These are phyloP conservation scores for Pharnaceum exiguum DNA, from an alignment of 148 eudicot genomes.

Conservation along the genomic window DNA sequence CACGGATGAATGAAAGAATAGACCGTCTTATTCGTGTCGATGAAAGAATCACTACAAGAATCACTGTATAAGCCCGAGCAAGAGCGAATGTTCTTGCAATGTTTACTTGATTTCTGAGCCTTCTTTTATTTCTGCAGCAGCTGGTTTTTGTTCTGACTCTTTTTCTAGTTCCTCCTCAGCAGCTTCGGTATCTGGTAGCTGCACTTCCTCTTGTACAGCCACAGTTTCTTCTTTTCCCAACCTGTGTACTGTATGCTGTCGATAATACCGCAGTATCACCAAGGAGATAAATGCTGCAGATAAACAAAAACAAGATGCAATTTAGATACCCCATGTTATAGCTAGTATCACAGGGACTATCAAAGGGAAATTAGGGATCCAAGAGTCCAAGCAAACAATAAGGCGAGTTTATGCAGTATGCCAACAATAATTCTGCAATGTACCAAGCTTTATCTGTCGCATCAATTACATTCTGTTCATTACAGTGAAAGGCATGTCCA, in stretches of 20 bases:
- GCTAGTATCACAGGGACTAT: neutral
- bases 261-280: constrained; percentile 55
- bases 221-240: constrained; percentile 26
- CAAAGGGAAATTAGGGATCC: neutral
- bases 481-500: no score
- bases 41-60: no score
- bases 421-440: neutral
- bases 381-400: neutral
- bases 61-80: no score
- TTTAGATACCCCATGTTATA: neutral
- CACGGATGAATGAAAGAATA: constrained; percentile 10
- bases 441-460: no score
- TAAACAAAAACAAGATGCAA: neutral
- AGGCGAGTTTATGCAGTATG: neutral
- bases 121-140: constrained; percentile 26
- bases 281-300: constrained; percentile 64
- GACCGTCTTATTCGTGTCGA: constrained; percentile 9
- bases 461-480: no score
- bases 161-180: constrained; percentile 24
- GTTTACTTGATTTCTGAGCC: neutral
- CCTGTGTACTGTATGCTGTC: constrained; percentile 32
- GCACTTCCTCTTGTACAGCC: constrained; percentile 10
- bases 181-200: constrained; percentile 8
- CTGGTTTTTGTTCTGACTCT: constrained; percentile 35
- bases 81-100: neutral